Percentiles rank a stretch among this genome's conserved stretches.
These are phyloP conservation scores for Globisporangium lucens DNA, from an alignment of 352 stramenopile species.

Conservation along the genomic window DNA sequence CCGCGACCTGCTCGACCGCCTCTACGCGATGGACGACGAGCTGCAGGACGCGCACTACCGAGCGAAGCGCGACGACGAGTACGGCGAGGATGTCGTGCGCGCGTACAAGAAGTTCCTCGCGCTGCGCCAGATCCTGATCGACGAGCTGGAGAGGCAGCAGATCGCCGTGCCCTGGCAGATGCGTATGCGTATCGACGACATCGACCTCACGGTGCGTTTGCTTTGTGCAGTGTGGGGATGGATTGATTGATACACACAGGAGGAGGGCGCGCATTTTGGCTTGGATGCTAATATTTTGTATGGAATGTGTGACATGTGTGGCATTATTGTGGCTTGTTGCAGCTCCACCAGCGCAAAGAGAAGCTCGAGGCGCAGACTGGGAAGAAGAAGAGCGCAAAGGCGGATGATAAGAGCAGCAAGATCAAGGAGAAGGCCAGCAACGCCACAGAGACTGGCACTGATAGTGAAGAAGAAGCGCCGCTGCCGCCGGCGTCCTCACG, in stretches of 20 bases:
- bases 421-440: neutral
- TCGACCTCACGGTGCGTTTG: slow-evolving; percentile 68
- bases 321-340: neutral
- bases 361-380: slow-evolving; percentile 25
- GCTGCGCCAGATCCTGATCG: slow-evolving; percentile 47
- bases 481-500: slow-evolving; percentile 19
- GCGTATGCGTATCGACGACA: slow-evolving; percentile 74
- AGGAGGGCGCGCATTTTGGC: neutral
- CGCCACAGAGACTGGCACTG: neutral
- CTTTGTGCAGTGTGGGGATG: too few relatives aligned
- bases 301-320: slow-evolving; percentile 1
- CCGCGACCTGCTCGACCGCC: slow-evolving; percentile 28
- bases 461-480: slow-evolving; percentile 4
- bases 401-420: neutral
- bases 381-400: slow-evolving; percentile 11
- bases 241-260: neutral
- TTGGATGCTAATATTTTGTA: neutral
- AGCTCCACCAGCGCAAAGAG: slow-evolving; percentile 47
- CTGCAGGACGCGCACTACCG: slow-evolving; percentile 50
- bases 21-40: slow-evolving; percentile 51
- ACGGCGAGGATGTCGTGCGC: slow-evolving; percentile 57
- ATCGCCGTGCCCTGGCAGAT: slow-evolving; percentile 62
- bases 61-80: slow-evolving; percentile 61
- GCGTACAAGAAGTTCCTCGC: slow-evolving; percentile 56
- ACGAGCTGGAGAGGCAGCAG: slow-evolving; percentile 35